Conservation (phyloP, 371 early-diverging fungal genomes). For the Rhizopus delemar region DNA sequence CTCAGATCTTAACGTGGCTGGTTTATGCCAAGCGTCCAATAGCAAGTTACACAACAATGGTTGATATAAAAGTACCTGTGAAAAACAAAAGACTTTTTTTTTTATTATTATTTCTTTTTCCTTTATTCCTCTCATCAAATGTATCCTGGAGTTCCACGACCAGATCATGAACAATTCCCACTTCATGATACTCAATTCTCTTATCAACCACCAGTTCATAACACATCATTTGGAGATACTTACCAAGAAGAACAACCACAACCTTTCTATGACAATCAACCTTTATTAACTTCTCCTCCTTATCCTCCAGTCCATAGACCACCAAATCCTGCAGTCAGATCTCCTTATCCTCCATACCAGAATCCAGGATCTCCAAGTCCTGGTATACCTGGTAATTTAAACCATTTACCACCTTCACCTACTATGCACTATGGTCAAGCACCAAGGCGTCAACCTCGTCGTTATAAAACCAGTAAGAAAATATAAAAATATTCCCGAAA, state of each 20-base stretch:
- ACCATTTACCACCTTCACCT: slow-evolving; percentile 27
- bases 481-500: too few species aligned
- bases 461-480: slow-evolving; percentile 63
- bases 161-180: slow-evolving; percentile 44
- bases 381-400: slow-evolving; percentile 11
- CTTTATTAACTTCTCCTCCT: slow-evolving; percentile 15
- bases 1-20: too few species aligned
- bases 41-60: too few species aligned
- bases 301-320: slow-evolving; percentile 6
- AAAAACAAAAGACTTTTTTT: too few species aligned
- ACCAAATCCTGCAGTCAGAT: slow-evolving; percentile 5
- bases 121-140: not conserved
- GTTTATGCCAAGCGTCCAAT: too few species aligned
- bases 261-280: slow-evolving; percentile 19
- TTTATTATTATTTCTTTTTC: not conserved
- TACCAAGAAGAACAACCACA: slow-evolving; percentile 30
- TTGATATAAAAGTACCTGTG: too few species aligned
- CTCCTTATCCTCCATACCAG: slow-evolving; percentile 20
- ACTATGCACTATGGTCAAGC: slow-evolving; percentile 55
- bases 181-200: slow-evolving; percentile 48
- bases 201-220: slow-evolving; percentile 32
- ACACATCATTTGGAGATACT: slow-evolving; percentile 44
- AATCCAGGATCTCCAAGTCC: slow-evolving; percentile 8
- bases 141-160: slow-evolving; percentile 20
- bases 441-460: slow-evolving; percentile 59